A percentile compares a stretch with the other conserved stretches of the same genome.
These are phyloP conservation scores for Symbiodinium natans DNA, from an alignment of 73 alveolate species.

Conservation along the genomic window DNA sequence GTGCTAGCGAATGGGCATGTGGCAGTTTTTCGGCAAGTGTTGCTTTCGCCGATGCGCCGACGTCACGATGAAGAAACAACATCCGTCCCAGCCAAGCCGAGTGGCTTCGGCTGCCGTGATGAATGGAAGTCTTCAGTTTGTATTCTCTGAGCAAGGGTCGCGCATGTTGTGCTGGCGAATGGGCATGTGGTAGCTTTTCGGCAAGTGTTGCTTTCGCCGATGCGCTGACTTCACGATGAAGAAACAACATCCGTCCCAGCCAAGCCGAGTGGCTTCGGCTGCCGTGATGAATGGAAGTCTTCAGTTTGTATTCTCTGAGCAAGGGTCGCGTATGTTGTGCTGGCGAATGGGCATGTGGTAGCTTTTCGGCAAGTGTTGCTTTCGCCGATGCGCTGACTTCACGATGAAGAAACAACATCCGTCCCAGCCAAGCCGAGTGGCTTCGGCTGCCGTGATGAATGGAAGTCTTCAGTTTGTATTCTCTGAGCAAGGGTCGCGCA, in stretches of 20 bases:
- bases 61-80: slow-evolving; percentile 11
- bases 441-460: slow-evolving; percentile 20
- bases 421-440: slow-evolving; percentile 70
- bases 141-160: slow-evolving; percentile 18
- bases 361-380: too few relatives aligned
- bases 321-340: too few relatives aligned
- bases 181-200: not conserved
- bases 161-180: not conserved
- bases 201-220: not conserved
- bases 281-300: slow-evolving; percentile 23
- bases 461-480: not conserved
- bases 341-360: too few relatives aligned
- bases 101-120: slow-evolving; percentile 22
- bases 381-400: too few relatives aligned
- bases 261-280: slow-evolving; percentile 51
- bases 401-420: slow-evolving; percentile 16
- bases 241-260: slow-evolving; percentile 48
- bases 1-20: too few relatives aligned
- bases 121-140: slow-evolving; percentile 65
- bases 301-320: slow-evolving; percentile 77
- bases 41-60: too few relatives aligned
- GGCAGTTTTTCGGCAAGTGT: too few relatives aligned
- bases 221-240: not conserved
- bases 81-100: slow-evolving; percentile 90
- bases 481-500: too few relatives aligned